Evolutionary conservation across 2,329 filamentous ascomycete species (phyloP), one percentile per base, ranked within the genome.

Genomic region (Hortaea sp.): DNA sequence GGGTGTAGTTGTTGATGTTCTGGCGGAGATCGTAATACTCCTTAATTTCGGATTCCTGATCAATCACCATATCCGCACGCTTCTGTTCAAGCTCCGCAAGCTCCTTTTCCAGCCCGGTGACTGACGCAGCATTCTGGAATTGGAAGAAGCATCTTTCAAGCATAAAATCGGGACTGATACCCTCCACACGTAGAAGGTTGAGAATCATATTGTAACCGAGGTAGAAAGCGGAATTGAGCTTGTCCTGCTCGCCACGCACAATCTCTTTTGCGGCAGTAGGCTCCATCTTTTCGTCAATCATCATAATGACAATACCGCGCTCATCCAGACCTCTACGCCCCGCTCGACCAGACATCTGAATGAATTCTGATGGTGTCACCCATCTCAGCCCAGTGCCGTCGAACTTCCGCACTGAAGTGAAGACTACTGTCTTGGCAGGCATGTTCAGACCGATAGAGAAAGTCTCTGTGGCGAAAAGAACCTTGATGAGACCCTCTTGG

Each of bases 121-220:
- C 88, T 55, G 84, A 88, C 7, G 90, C 85, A 1, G 87, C 87
- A 59, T 94, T 97, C 65, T 98, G 92, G 69, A 98, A 98, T 66
- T 98, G 92, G 66, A 87, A 94, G 71, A 98, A 98, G 63, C 92
- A 98, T 56, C 85, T 80, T 70, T 97, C 89, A n/a, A 98, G 74
- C 92, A 98, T 98, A 62, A 87, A 97, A 59, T 98, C 90, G 2
- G 94, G 92, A 6, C 89, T 97, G 43, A 98, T 94, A n/a, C 88
- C 90, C 64, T 98, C 92, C n/a, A 98, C 90, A 67, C 92, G 79
- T 66, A 97, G 83, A 50, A 98, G 70, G 62, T 98, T 98, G 48
- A 98, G 75, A 61, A 98, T 87, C 92, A 98, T 98, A 71, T 98
- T 98, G 74, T 98, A 98, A 30, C 92, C 89, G 11, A 98, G 77